A percentile compares a stretch with the other conserved stretches of the same genome.
phyloP scores from a whole-genome alignment of 2,329 filamentous ascomycete genomes.

The Aspergillus sp. region DNA sequence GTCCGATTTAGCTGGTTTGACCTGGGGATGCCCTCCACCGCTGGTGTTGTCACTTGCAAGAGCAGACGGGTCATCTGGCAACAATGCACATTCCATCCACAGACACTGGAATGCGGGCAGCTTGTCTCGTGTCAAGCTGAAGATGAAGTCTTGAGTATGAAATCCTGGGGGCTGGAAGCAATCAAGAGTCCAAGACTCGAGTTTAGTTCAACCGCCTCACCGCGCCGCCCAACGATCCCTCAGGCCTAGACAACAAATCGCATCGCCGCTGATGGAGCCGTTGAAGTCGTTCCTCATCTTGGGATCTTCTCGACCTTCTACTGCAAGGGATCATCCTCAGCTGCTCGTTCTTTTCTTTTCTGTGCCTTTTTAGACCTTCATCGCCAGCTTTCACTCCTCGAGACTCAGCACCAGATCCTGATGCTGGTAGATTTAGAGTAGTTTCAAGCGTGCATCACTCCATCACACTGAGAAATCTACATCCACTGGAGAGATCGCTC shows the following conservation, averaged over 20 bases:
- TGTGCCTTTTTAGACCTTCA: not conserved
- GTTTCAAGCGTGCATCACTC: not conserved
- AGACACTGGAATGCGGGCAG: not conserved
- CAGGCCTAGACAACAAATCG: slow-evolving; percentile 21
- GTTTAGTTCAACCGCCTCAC: slow-evolving; percentile 24
- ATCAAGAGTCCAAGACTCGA: not conserved
- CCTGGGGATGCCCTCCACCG: not conserved
- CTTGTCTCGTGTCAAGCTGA: not conserved
- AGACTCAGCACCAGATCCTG: not conserved
- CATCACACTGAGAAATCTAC: slow-evolving; percentile 14
- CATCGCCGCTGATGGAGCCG: slow-evolving; percentile 21
- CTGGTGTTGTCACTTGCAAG: not conserved
- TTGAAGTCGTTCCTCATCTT: slow-evolving; percentile 8
- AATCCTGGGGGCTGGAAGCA: slow-evolving; percentile 15
- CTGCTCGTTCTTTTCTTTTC: not conserved
- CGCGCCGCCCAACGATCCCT: slow-evolving; percentile 26
- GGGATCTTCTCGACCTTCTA: not conserved
- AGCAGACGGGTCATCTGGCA: not conserved
- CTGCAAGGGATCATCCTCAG: slow-evolving; percentile 8
- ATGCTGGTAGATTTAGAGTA: not conserved
- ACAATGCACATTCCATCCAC: not conserved
- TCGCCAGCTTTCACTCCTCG: not conserved
- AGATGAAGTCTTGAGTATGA: not conserved
- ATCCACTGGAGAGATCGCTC: not conserved
- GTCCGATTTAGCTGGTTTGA: not conserved